These are phyloP conservation scores for Hirschfeldia incana DNA, from an alignment of 345 rosid species.

Conservation along the genomic window DNA sequence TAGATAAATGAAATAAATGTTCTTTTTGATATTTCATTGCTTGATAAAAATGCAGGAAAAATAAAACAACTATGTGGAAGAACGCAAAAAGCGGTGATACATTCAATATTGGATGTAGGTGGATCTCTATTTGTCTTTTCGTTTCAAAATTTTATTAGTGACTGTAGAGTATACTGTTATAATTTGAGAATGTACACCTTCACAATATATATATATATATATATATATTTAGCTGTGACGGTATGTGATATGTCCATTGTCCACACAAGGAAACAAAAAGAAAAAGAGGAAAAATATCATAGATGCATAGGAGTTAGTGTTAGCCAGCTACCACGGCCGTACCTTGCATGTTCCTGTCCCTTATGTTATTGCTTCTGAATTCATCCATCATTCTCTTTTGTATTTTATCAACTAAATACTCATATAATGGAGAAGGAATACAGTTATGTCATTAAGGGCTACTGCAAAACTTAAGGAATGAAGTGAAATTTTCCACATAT, in stretches of 20 bases:
- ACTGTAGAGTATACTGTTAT: background rate
- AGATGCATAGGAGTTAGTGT: conserved; percentile 20
- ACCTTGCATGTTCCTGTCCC: conserved; percentile 27
- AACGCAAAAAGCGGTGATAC: conserved; percentile 27
- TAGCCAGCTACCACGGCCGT: conserved; percentile 24
- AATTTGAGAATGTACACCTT: background rate
- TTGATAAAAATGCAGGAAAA: background rate
- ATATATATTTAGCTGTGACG: background rate
- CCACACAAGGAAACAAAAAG: background rate
- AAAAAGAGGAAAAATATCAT: background rate
- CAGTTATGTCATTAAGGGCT: background rate
- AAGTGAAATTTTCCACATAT: background rate
- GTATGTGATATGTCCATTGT: background rate
- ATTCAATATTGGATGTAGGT: conserved; percentile 17
- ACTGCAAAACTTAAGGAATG: background rate
- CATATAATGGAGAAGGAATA: background rate
- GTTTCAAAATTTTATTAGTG: background rate
- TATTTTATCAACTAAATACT: background rate
- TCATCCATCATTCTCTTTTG: background rate
- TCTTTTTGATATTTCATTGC: background rate
- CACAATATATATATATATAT: background rate
- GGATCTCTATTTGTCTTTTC: background rate
- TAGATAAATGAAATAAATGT: background rate
- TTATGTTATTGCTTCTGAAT: conserved; percentile 6
- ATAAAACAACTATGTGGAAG: conserved; percentile 9